phyloP scores from a whole-genome alignment of 2,329 filamentous ascomycete genomes.

The Colletotrichum liriopes region DNA sequence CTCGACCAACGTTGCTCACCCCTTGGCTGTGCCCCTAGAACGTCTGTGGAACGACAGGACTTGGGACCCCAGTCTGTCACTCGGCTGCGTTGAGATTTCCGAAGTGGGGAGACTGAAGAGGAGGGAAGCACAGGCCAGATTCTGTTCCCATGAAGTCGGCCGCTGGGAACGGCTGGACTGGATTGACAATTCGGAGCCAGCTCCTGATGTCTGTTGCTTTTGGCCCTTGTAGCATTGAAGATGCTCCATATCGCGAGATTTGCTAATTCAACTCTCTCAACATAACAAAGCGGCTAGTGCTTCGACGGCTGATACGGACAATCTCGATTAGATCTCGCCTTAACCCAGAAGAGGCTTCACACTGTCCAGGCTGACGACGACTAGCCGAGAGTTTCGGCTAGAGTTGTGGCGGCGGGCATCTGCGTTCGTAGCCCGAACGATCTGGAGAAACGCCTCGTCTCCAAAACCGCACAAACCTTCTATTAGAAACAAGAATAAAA shows the following conservation, averaged over 20 bases:
- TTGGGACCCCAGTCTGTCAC: conserved; percentile 21
- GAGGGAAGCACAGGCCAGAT: conserved; percentile 31
- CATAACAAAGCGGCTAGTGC: conserved; percentile 1
- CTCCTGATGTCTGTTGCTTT: conserved; percentile 7
- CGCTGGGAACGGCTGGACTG: conserved; percentile 24
- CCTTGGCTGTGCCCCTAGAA: conserved; percentile 35
- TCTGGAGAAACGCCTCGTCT: neutral
- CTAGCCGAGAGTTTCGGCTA: conserved; percentile 34
- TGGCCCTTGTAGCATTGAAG: conserved; percentile 20
- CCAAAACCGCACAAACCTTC: conserved; percentile 12
- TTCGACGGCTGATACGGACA: conserved; percentile 8
- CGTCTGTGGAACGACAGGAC: conserved; percentile 32
- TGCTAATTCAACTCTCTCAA: conserved; percentile 21
- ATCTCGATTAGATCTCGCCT: conserved; percentile 30
- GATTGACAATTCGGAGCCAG: conserved; percentile 30
- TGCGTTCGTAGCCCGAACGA: conserved; percentile 7
- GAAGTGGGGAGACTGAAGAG: conserved; percentile 25
- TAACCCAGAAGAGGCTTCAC: conserved; percentile 6
- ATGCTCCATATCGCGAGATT: conserved; percentile 22
- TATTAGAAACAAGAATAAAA: neutral
- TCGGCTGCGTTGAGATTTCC: conserved; percentile 31
- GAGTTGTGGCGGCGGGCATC: conserved; percentile 19
- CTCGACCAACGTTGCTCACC: neutral
- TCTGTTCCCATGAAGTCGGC: conserved; percentile 9
- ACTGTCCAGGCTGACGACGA: conserved; percentile 28